Base-by-base conservation (phyloP, 352 stramenopile species). In the Phytophthora tubulina region DNA sequence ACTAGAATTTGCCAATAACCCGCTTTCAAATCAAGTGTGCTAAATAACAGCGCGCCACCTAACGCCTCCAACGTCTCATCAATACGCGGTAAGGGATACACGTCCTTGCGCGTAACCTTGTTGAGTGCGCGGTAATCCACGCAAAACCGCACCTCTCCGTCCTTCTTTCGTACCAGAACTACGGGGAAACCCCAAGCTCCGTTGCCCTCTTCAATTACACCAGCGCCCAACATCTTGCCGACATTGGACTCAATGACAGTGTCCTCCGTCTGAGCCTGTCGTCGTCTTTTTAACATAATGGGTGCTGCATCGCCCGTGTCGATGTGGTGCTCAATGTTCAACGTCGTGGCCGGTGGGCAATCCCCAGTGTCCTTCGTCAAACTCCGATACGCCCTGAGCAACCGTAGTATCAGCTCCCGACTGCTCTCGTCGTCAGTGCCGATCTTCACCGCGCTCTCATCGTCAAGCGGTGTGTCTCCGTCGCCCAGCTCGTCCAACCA, bases 61-160 rank as follows among this genome's bases (percentile, higher is more conserved):
- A 54, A 39, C 11, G 30, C 4, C 15, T 44, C 38, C 38, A 44
- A 44, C 11, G 38, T 44, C 2, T 44, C 38, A 44, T 44, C 38
- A 6, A 44, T 44, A n/a, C 38, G 38, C 15, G 38, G 38, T 44
- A 44, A 13, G 9, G 38, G 38, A 44, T 54, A 54, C 3, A 54
- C 48, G 10, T 54, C 53, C 14, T 50, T 61, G 2, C 32, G 31
- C 7, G 48, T 54, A 7, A 54, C 7, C 13, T 54, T 54, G 31
- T 54, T 54, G 11, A 53, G 17, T 36, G 46, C 46, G 4, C 46
- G 21, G 27, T 53, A 53, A 17, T 53, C 46, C 3, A 53, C 46
- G 6, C 46, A 53, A 15, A 53, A 53, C 1, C 46, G 17, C 6
- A 54, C 48, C 10, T 54, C 48, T 8, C 48, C 48, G 11, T 54